Evolutionary conservation across 129 eudicot species (phyloP).

Genomic region (Cynara cardunculus): DNA sequence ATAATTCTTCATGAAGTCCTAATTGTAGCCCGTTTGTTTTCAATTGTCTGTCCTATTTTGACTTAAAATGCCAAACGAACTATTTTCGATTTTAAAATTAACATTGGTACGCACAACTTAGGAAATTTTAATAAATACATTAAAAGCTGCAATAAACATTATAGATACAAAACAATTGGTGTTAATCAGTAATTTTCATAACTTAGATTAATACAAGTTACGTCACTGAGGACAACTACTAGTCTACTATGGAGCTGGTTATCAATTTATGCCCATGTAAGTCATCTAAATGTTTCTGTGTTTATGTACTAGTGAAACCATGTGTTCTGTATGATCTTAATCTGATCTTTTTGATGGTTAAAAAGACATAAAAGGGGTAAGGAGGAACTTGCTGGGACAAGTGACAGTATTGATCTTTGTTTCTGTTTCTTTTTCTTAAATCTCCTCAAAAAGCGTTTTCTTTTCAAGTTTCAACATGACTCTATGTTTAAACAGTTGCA

Average conservation of each 20-base stretch:
- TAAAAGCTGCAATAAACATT: not conserved
- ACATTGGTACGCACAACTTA: not conserved
- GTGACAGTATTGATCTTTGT: not conserved
- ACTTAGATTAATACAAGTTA: not conserved
- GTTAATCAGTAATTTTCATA: not conserved
- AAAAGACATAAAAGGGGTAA: not conserved
- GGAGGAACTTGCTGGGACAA: not conserved
- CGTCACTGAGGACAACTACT: not conserved
- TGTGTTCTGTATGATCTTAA: not conserved
- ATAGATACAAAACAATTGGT: not conserved
- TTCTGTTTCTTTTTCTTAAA: not conserved
- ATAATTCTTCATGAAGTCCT: not conserved
- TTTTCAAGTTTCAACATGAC: not conserved
- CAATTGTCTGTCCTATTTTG: not conserved
- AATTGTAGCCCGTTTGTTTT: not conserved
- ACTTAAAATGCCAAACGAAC: not conserved
- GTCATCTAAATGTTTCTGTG: not conserved
- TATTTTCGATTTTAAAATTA: not conserved
- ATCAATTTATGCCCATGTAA: not conserved
- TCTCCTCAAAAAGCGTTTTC: not conserved
- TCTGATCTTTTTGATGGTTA: too few species aligned
- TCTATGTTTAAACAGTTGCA: slow-evolving; percentile 19
- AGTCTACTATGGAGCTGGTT: not conserved
- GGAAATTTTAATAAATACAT: not conserved
- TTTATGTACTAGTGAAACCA: not conserved